phyloP scores from a whole-genome alignment of 257 asterid genomes.

The Przewalskia tangutica region DNA sequence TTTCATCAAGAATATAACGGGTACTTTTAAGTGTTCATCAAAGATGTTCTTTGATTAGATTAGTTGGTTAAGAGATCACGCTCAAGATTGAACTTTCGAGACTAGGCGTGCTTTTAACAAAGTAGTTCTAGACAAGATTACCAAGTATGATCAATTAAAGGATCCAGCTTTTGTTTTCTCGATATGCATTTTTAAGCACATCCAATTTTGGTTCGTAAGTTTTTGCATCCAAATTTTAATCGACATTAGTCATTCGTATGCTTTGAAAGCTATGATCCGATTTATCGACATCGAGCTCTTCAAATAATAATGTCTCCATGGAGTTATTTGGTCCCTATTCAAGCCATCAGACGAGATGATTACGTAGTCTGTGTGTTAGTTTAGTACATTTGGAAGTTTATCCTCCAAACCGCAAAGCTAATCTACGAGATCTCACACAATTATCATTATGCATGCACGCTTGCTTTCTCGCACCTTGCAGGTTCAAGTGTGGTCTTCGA shows the following conservation, averaged over 20 bases:
- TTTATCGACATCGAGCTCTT: background rate
- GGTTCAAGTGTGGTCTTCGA: no score
- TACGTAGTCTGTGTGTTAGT: background rate
- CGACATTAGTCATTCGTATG: background rate
- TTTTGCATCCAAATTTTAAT: background rate
- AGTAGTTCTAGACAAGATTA: background rate
- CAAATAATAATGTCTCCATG: background rate
- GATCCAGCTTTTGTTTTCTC: background rate
- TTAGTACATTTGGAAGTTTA: no score
- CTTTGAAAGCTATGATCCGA: background rate
- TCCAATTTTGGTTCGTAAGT: background rate
- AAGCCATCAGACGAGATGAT: background rate
- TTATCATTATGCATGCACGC: no score
- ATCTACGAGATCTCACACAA: no score
- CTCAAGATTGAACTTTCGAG: background rate
- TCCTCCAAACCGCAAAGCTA: no score
- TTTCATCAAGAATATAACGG: background rate
- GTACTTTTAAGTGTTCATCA: background rate
- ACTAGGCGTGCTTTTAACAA: no score
- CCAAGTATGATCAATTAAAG: background rate
- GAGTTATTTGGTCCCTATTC: background rate
- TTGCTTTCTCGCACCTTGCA: no score
- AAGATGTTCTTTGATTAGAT: background rate
- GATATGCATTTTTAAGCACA: background rate
- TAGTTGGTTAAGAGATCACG: background rate